Conservation (phyloP, 2,329 filamentous ascomycete genomes). For the Drechslerella coelobrocha region DNA sequence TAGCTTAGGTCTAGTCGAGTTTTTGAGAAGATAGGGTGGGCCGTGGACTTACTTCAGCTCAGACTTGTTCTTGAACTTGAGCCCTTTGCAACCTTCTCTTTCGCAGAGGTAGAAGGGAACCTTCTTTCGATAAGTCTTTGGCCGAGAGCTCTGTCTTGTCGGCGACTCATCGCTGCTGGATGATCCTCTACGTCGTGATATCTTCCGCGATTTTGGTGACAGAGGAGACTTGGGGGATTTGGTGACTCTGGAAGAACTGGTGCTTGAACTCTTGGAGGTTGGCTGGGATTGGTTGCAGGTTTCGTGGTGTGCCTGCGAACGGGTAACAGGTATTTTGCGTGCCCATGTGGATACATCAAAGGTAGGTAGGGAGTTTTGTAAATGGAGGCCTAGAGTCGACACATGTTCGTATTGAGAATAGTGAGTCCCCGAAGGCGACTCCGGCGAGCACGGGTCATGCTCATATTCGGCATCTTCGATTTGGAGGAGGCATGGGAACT, state of each 20-base stretch:
- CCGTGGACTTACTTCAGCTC: constrained; percentile 39
- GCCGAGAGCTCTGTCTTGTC: constrained; percentile 19
- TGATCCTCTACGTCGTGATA: constrained; percentile 19
- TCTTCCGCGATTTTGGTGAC: constrained; percentile 23
- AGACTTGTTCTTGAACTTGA: constrained; percentile 33
- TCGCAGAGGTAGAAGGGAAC: constrained; percentile 35
- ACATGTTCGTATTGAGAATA: constrained; percentile 14
- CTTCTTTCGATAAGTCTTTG: constrained; percentile 47
- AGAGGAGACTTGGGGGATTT: constrained; percentile 18
- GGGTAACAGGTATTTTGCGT: constrained; percentile 35
- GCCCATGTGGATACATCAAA: constrained; percentile 15
- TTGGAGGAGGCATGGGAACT: constrained; percentile 10
- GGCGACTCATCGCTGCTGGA: constrained; percentile 37
- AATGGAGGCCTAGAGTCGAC: too few species aligned
- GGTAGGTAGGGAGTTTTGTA: constrained; percentile 1
- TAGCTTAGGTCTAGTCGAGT: neutral
- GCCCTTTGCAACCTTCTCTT: constrained; percentile 24
- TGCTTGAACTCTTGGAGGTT: constrained; percentile 9
- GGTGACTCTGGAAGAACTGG: constrained; percentile 9
- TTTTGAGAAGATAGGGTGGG: neutral
- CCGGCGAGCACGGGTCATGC: constrained; percentile 25
- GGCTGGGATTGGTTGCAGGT: constrained; percentile 21
- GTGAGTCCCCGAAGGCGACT: constrained; percentile 15
- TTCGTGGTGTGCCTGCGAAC: constrained; percentile 34
- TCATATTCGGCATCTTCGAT: constrained; percentile 32